A percentile compares a stretch with the other conserved stretches of the same genome.
These are phyloP conservation scores for Sporisorium exsertum DNA, from an alignment of 1,284 basidiomycete species.

Conservation along the genomic window DNA sequence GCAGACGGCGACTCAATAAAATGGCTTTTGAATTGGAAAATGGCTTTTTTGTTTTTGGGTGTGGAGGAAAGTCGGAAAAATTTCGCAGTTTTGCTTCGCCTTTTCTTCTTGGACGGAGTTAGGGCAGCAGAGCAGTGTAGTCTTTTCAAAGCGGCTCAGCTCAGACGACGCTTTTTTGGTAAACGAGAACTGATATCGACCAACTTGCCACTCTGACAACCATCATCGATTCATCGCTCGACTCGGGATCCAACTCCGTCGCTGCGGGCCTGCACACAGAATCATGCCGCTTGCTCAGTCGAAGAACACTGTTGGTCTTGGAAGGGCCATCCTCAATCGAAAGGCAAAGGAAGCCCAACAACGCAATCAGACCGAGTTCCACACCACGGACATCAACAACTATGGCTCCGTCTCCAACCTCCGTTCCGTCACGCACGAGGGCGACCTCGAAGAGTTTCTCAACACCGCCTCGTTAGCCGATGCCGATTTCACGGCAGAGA, in stretches of 20 bases:
- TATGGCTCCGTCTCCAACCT: conserved; percentile 72
- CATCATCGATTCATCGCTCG: conserved; percentile 3
- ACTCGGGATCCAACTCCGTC: not conserved
- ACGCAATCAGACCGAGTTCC: conserved; percentile 59
- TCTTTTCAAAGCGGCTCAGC: conserved; percentile 5
- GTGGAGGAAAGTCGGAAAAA: conserved; percentile 17
- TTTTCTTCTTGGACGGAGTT: conserved; percentile 8
- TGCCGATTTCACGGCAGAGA: conserved; percentile 95
- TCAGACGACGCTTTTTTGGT: conserved; percentile 1
- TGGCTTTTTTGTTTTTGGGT: not conserved
- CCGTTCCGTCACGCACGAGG: conserved; percentile 93
- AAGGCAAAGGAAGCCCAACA: conserved; percentile 60
- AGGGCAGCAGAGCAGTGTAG: conserved; percentile 7
- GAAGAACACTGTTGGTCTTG: conserved; percentile 67
- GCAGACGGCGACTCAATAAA: not conserved
- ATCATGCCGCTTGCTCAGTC: conserved; percentile 62
- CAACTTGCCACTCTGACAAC: not conserved
- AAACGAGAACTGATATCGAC: not conserved
- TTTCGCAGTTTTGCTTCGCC: conserved; percentile 2
- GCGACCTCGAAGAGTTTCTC: conserved; percentile 94
- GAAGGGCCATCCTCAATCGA: conserved; percentile 66
- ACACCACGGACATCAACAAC: conserved; percentile 71
- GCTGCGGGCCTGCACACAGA: conserved; percentile 10
- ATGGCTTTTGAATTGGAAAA: not conserved
- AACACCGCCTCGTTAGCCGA: conserved; percentile 94